Percentiles rank a stretch among this genome's conserved stretches.
Evolutionary conservation across 1,139 yeast genomes (phyloP).

Genomic region (Blastobotrys buckinghamii): DNA sequence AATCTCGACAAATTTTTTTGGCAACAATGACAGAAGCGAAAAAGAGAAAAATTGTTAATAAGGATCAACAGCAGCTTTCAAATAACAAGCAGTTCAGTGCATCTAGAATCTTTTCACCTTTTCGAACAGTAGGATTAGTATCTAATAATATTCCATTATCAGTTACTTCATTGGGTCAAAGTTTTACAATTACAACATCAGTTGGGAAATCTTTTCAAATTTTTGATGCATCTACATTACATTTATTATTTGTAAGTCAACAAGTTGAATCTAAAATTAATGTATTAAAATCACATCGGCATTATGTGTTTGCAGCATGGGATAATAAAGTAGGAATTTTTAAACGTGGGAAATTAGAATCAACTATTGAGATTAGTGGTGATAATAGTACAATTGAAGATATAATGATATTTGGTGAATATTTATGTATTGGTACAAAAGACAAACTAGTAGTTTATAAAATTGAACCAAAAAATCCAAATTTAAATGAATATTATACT

Average conservation of each 20-base stretch:
- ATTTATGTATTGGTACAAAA: slow-evolving; percentile 52
- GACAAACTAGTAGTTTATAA: slow-evolving; percentile 62
- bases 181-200: slow-evolving; percentile 81
- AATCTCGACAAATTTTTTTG: no score
- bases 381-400: slow-evolving; percentile 33
- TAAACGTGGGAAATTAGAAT: slow-evolving; percentile 74
- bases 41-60: slow-evolving; percentile 18
- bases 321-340: slow-evolving; percentile 68
- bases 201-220: slow-evolving; percentile 90
- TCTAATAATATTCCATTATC: slow-evolving; percentile 76
- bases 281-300: slow-evolving; percentile 73
- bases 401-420: slow-evolving; percentile 72
- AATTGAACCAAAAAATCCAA: slow-evolving; percentile 39
- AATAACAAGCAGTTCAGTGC: slow-evolving; percentile 4
- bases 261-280: slow-evolving; percentile 69
- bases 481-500: slow-evolving; percentile 55
- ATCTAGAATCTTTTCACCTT: slow-evolving; percentile 40
- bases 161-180: slow-evolving; percentile 79
- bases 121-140: slow-evolving; percentile 43
- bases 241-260: slow-evolving; percentile 79
- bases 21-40: slow-evolving; percentile 11
- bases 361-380: slow-evolving; percentile 41
- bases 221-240: slow-evolving; percentile 85
- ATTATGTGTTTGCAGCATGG: slow-evolving; percentile 75
- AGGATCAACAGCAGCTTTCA: not conserved